Conservation (phyloP, 2,329 filamentous ascomycete species). For the Curvularia hawaiiensis region DNA sequence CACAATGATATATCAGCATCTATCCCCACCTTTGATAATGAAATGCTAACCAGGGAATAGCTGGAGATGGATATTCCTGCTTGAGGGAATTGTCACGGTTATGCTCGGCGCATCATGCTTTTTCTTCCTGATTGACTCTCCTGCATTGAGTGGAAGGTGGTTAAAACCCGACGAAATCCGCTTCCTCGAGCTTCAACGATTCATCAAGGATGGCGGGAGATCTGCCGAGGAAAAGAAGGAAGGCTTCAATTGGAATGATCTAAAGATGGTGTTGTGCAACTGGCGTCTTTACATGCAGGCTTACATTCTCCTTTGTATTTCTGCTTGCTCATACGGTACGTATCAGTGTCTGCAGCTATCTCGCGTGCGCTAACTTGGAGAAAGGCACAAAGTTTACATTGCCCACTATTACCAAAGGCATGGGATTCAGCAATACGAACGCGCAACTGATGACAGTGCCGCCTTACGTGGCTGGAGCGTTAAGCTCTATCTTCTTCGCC, state of each 20-base stretch:
- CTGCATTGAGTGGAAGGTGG: slow-evolving; percentile 24
- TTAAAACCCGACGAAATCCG: slow-evolving; percentile 32
- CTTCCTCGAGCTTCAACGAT: slow-evolving; percentile 27
- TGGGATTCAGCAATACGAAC: slow-evolving; percentile 38
- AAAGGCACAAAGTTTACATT: slow-evolving; percentile 15
- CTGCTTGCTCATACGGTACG: slow-evolving; percentile 35
- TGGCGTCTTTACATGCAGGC: slow-evolving; percentile 41
- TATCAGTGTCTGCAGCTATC: no score
- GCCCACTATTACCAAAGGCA: slow-evolving; percentile 33
- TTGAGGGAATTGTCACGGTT: slow-evolving; percentile 48
- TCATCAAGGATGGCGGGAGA: slow-evolving; percentile 31
- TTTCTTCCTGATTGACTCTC: slow-evolving; percentile 36
- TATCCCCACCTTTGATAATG: no score
- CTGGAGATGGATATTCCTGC: slow-evolving; percentile 53
- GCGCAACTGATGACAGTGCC: slow-evolving; percentile 40
- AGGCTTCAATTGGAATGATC: slow-evolving; percentile 29
- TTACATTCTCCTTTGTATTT: slow-evolving; percentile 32
- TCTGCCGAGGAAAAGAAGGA: slow-evolving; percentile 24
- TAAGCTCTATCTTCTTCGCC: slow-evolving; percentile 31
- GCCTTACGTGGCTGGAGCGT: slow-evolving; percentile 33
- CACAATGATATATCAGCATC: no score
- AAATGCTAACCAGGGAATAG: slow-evolving; percentile 14
- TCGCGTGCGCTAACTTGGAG: neutral
- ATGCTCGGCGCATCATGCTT: slow-evolving; percentile 31
- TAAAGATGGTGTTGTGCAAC: slow-evolving; percentile 33